A percentile compares a stretch with the other conserved stretches of the same genome.
These are phyloP conservation scores for Saprolegnia parasitica DNA, from an alignment of 352 stramenopile species.

Conservation along the genomic window DNA sequence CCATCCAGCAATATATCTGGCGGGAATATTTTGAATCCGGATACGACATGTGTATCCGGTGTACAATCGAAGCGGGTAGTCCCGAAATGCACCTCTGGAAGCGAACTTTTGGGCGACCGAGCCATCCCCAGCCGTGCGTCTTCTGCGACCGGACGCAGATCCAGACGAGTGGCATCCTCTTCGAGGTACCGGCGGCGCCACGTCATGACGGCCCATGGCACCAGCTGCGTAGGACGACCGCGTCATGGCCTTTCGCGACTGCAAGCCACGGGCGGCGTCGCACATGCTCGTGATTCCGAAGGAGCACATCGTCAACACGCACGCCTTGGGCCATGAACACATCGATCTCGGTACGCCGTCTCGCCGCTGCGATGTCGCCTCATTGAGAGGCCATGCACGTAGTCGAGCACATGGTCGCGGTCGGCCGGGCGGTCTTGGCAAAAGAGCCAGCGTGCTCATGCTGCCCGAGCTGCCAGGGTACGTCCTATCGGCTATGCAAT, in stretches of 20 bases:
- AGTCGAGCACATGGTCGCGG: constrained; percentile 27
- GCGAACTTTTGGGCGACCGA: background rate
- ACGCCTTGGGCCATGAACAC: background rate
- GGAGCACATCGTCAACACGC: constrained; percentile 21
- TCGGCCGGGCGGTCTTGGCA: constrained; percentile 3
- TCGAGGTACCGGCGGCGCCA: background rate
- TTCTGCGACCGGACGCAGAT: constrained; percentile 23
- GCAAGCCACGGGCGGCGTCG: constrained; percentile 5
- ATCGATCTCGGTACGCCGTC: background rate
- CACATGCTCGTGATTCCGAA: constrained; percentile 28
- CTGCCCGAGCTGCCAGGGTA: background rate
- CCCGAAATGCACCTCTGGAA: background rate
- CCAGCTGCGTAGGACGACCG: constrained; percentile 15
- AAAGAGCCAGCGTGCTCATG: background rate
- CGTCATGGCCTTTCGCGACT: constrained; percentile 27
- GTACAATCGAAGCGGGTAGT: background rate
- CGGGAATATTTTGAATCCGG: too few relatives aligned
- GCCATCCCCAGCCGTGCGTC: constrained; percentile 5
- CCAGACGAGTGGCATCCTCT: constrained; percentile 26
- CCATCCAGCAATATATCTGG: too few relatives aligned
- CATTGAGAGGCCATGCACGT: background rate
- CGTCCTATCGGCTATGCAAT: background rate
- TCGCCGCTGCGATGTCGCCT: background rate
- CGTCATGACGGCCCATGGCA: background rate
- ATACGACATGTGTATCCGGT: background rate